Percentiles rank a stretch among this genome's conserved stretches.
Conservation (phyloP, 805 yeast species). For the Tetrapisispora taiwanensis region DNA sequence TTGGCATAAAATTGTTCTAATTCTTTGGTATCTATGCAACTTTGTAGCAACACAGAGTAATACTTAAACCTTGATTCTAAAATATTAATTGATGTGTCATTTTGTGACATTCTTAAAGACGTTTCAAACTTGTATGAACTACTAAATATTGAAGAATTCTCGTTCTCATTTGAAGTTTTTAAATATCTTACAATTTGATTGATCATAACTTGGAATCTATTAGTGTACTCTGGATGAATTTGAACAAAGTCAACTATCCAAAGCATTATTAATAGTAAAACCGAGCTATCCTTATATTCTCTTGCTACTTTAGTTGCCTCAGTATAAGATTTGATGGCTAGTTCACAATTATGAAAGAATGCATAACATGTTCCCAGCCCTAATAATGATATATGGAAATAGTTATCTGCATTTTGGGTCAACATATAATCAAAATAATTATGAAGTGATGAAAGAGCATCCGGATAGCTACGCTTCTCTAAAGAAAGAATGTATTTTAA, state of each 20-base stretch:
- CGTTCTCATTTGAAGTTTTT: slow-evolving; percentile 24
- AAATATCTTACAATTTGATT: slow-evolving; percentile 56
- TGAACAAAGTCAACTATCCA: slow-evolving; percentile 67
- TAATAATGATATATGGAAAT: slow-evolving; percentile 68
- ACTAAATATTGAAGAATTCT: slow-evolving; percentile 31
- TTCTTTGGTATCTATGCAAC: slow-evolving; percentile 11
- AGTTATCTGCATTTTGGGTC: slow-evolving; percentile 49
- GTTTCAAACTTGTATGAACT: slow-evolving; percentile 61
- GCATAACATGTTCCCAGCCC: slow-evolving; percentile 65
- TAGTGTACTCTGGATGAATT: slow-evolving; percentile 49
- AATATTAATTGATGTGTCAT: slow-evolving; percentile 36
- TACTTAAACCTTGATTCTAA: slow-evolving; percentile 52
- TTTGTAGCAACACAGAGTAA: slow-evolving; percentile 43
- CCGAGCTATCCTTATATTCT: slow-evolving; percentile 66
- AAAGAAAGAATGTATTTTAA: slow-evolving; percentile 16
- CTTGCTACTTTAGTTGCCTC: slow-evolving; percentile 85
- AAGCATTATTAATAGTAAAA: slow-evolving; percentile 60
- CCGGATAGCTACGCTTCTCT: slow-evolving; percentile 16
- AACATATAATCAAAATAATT: slow-evolving; percentile 66
- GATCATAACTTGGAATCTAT: slow-evolving; percentile 44
- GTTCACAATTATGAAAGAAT: slow-evolving; percentile 51
- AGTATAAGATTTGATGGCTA: slow-evolving; percentile 69
- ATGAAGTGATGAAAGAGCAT: slow-evolving; percentile 43
- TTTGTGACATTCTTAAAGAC: slow-evolving; percentile 41
- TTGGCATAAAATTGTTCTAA: slow-evolving; percentile 1